phyloP scores from a whole-genome alignment of 805 yeast genomes.

The Yamadazyma sp. region DNA sequence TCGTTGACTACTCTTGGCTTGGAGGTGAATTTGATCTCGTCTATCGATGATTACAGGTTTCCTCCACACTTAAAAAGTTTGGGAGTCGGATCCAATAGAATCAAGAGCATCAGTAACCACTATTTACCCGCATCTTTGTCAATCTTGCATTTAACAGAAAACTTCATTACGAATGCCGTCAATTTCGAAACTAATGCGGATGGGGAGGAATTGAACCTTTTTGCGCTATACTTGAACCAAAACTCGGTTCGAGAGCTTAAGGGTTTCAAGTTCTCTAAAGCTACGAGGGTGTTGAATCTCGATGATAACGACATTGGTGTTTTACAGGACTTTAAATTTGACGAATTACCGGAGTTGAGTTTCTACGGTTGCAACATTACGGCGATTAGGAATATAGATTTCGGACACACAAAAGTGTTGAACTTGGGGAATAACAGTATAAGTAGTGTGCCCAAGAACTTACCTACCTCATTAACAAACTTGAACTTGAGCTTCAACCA shows the following conservation, averaged over 20 bases:
- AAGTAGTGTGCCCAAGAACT: constrained; percentile 2
- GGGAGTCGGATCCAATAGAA: constrained; percentile 21
- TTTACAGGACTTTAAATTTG: constrained; percentile 11
- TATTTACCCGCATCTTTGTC: constrained; percentile 15
- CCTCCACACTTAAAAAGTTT: constrained; percentile 17
- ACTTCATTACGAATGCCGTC: constrained; percentile 14
- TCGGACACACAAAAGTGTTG: constrained; percentile 6
- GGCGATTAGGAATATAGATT: constrained; percentile 12
- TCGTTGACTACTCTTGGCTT: constrained; percentile 16
- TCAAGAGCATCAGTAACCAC: constrained; percentile 10
- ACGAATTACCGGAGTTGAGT: constrained; percentile 17
- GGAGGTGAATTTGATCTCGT: constrained; percentile 20
- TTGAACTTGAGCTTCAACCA: constrained; percentile 15
- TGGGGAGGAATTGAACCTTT: constrained; percentile 15
- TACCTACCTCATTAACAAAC: constrained; percentile 14
- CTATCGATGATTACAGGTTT: constrained; percentile 17
- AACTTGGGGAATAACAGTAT: constrained; percentile 18
- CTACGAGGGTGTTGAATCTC: constrained; percentile 17
- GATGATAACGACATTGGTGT: constrained; percentile 18
- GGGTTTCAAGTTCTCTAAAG: constrained; percentile 16
- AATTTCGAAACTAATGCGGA: constrained; percentile 15
- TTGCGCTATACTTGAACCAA: constrained; percentile 18
- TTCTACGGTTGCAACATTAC: constrained; percentile 19
- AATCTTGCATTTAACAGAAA: constrained; percentile 21
- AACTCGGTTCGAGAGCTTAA: constrained; percentile 16